Base-by-base conservation (phyloP, 495 filamentous ascomycete species). In the Aspergillus saccharolyticus region DNA sequence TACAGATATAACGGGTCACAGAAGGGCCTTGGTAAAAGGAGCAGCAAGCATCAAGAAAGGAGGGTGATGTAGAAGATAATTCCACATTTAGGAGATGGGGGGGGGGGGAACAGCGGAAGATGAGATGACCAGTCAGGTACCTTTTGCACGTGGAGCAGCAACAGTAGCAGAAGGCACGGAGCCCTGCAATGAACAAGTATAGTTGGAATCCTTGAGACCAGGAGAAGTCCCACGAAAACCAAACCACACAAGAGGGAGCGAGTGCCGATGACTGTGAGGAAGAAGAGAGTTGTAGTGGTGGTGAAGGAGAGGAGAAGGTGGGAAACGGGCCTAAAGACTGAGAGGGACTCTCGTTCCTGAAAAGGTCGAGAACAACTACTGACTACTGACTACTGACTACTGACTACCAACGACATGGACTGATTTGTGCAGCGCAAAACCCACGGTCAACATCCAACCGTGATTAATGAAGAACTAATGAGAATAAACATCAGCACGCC, bases 141-240 rank as follows among this genome's bases (percentile, higher is more conserved):
- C 33, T 57, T 59, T 56, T 43, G 60, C 60, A 63, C 60, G 60
- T 63, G 60, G 53, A 52, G 49, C 46, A 52, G 49, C 46, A 30
- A 44, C 52, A 50, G 55, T 30, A 42, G 60, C 42, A 53, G 56
- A 51, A 54, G 52, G 60, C 60, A 54, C 53, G 45, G 52, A 59
- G 56, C 53, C 53, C 56, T 56, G 46, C 30, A 43, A 59, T 25
- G 42, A 39, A 54, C 22, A 28, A 28, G 18, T 24, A 30, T 15
- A 18, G 2, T 24, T 30, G 12, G 22, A 28, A 24, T 50, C 47
- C 47, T 20, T 17, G 16, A 50, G 22, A 15, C 47, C 21, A 50
- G 22, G 22, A 28, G 21, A 50, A 30, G n/a, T 17, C 12, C 4
- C 33, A 39, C 33, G 33, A 39, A 39, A 2, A 39, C 33, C 2